Evolutionary conservation across 2,329 filamentous ascomycete species (phyloP).

Genomic region (Calonectria pteridis): DNA sequence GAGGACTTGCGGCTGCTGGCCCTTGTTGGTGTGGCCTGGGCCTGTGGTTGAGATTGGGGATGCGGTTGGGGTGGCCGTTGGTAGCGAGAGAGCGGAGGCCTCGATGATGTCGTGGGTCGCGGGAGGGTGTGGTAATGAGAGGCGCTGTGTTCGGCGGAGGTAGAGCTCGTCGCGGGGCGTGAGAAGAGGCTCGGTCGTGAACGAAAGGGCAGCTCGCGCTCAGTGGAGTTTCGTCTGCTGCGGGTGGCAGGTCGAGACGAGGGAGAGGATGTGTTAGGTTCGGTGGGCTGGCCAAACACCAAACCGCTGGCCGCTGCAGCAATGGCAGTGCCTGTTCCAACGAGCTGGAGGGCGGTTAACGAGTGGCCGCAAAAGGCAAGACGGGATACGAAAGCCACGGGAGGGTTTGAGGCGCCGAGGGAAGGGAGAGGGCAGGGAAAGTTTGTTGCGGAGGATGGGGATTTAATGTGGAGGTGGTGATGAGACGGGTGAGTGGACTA

Average conservation of each 20-base stretch:
- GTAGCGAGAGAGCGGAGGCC: conserved; percentile 54
- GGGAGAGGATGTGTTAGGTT: conserved; percentile 51
- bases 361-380: conserved; percentile 37
- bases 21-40: conserved; percentile 56
- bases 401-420: conserved; percentile 36
- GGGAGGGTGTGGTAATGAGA: conserved; percentile 47
- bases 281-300: conserved; percentile 68
- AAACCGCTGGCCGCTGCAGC: conserved; percentile 71
- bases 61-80: conserved; percentile 54
- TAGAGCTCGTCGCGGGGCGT: conserved; percentile 60
- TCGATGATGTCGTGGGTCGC: conserved; percentile 48
- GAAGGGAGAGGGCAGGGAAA: conserved; percentile 38
- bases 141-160: conserved; percentile 47
- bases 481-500: conserved; percentile 30
- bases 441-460: conserved; percentile 39
- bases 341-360: conserved; percentile 59
- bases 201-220: conserved; percentile 50
- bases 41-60: conserved; percentile 54
- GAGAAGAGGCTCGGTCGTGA: conserved; percentile 47
- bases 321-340: conserved; percentile 72
- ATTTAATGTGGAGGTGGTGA: conserved; percentile 39
- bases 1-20: conserved; percentile 57
- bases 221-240: conserved; percentile 48
- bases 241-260: conserved; percentile 44
- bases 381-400: conserved; percentile 33